These are phyloP conservation scores for Claviceps sp. DNA, from an alignment of 2,329 filamentous ascomycete species.

Conservation along the genomic window DNA sequence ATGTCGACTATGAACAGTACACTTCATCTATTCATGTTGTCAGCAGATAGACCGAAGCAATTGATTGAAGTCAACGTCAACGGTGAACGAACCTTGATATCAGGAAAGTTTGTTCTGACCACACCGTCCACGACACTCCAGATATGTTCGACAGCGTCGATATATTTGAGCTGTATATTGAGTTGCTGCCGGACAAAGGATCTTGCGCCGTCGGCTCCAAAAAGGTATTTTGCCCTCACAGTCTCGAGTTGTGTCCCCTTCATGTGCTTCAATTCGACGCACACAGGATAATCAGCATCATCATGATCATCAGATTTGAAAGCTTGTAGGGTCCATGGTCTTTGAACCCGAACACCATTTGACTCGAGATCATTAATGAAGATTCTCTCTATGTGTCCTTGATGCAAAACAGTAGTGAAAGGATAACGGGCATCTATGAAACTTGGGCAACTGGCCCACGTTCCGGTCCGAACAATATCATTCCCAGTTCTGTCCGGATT, in stretches of 20 bases:
- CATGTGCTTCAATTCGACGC: slow-evolving; percentile 63
- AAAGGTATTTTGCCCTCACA: slow-evolving; percentile 54
- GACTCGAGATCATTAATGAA: slow-evolving; percentile 53
- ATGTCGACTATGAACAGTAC: slow-evolving; percentile 59
- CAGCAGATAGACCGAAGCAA: slow-evolving; percentile 17
- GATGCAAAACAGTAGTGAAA: slow-evolving; percentile 58
- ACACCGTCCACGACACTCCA: slow-evolving; percentile 70
- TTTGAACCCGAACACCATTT: slow-evolving; percentile 45
- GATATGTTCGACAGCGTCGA: slow-evolving; percentile 56
- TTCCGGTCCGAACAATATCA: slow-evolving; percentile 52
- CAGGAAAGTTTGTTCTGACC: slow-evolving; percentile 59
- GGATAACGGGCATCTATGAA: slow-evolving; percentile 65
- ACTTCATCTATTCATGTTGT: slow-evolving; percentile 43
- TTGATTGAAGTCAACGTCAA: neutral
- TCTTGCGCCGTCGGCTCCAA: slow-evolving; percentile 57
- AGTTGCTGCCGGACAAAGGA: slow-evolving; percentile 52
- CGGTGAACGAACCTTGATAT: slow-evolving; percentile 47
- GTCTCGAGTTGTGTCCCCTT: slow-evolving; percentile 60
- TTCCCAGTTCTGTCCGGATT: slow-evolving; percentile 42
- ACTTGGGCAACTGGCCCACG: slow-evolving; percentile 77
- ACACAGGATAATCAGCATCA: slow-evolving; percentile 59
- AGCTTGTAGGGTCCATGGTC: slow-evolving; percentile 50
- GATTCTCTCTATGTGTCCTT: slow-evolving; percentile 57
- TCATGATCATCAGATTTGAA: slow-evolving; percentile 45
- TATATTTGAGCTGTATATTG: slow-evolving; percentile 56